Evolutionary conservation across 2,329 filamentous ascomycete species (phyloP).

Genomic region (Blastomyces silverae): DNA sequence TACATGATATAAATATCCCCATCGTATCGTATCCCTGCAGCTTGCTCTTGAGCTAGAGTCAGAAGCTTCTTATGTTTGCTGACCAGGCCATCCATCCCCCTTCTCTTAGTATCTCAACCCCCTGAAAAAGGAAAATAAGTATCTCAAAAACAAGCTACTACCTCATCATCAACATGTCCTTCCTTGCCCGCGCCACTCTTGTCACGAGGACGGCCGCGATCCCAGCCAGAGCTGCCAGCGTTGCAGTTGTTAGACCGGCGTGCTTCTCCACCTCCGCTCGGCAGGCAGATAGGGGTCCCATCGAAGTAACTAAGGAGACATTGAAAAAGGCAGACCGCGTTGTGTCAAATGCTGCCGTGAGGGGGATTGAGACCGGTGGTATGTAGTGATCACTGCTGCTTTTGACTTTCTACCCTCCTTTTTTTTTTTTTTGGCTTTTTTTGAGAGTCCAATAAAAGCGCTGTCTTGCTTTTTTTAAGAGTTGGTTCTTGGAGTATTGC

Average conservation of each 20-base stretch:
- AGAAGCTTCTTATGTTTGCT: background rate
- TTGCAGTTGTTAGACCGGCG: slow-evolving; percentile 22
- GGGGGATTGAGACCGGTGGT: slow-evolving; percentile 58
- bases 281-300: slow-evolving; percentile 45
- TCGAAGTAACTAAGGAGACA: slow-evolving; percentile 53
- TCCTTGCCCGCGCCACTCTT: slow-evolving; percentile 31
- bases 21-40: background rate
- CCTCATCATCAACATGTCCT: slow-evolving; percentile 31
- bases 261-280: slow-evolving; percentile 49
- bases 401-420: slow-evolving; percentile 8
- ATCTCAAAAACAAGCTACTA: background rate
- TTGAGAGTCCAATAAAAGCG: background rate
- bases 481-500: background rate
- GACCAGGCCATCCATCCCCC: background rate
- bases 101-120: background rate
- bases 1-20: background rate
- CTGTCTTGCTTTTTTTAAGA: background rate
- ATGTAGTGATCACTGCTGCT: slow-evolving; percentile 30
- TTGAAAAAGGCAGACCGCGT: slow-evolving; percentile 52
- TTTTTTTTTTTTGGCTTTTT: background rate
- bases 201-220: slow-evolving; percentile 26
- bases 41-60: background rate
- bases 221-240: slow-evolving; percentile 17
- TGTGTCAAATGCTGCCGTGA: slow-evolving; percentile 51
- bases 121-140: background rate